Base-by-base conservation (phyloP, 1,284 basidiomycete species). In the Papiliotrema terrestris region DNA sequence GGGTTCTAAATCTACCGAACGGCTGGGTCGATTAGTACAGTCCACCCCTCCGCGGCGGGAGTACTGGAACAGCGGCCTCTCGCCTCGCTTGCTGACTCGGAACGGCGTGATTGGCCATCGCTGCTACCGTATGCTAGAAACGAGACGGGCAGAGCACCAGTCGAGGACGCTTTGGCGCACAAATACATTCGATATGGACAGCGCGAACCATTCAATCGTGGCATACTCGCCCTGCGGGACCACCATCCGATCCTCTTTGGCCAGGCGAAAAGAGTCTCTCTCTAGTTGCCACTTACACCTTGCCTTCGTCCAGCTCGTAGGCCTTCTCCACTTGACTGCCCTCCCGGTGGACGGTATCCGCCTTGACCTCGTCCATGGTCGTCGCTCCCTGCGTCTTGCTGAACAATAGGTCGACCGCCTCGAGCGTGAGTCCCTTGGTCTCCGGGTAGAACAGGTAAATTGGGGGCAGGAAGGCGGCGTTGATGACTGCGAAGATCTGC, bases 391-490 rank as follows among this genome's bases (percentile, higher is more conserved):
- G 37, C 17, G 17, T 25, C 29, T n/a, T 15, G 14, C 15, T 37
- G 55, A 63, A 63, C n/a, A 61, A 36, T 8, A 53, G 29, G n/a
- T 68, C 63, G 25, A 67, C 55, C 51, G 59, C 55, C 56, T 69
- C 67, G 50, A 69, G 58, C 14, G 63, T 63, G 3, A 67, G 49
- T 11, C 62, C 62, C 46, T 63, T 65, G 8, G 67, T 69, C 54
- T 69, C 67, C 15, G 66, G 65, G 57, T 59, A 67, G 56, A 61
- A 67, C 54, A 69, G 47, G 57, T 64, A 69, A 48, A 69, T 65
- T 25, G 55, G 46, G 22, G 62, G 63, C 5, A 64, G 52, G 58
- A 69, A 60, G 32, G 56, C 39, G 19, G 59, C 57, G 52, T 63
- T 63, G 55, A 63, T 61, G 48, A 61, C 39, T 20, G 58, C 56